Evolutionary conservation across 75 land plant genomes (phyloP), one percentile per base, ranked within the genome.

Genomic region (Adiantum capillusveneris): DNA sequence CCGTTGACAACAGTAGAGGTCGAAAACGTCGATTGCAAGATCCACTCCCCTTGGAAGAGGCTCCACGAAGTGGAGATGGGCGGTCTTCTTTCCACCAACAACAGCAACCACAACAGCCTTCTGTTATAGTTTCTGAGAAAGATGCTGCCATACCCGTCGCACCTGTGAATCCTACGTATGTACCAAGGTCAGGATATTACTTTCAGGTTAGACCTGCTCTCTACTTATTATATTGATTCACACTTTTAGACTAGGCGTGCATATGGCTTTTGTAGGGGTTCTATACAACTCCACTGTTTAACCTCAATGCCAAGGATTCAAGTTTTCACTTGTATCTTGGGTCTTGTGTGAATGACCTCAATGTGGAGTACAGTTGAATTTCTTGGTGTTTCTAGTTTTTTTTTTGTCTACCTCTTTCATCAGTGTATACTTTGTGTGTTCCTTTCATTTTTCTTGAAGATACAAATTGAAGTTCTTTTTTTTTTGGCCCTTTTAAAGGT

Each of bases 1-100:
- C 24, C 17, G 18, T 21, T 12, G 67, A 67, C 11, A 55, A 25
- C 37, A 81, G 72, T 39, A 59, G 52, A 22, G 74, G 64, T 53
- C 75, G 65, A 11, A 60, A 51, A 0, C 68, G 74, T 11, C 68
- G 62, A 18, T 19, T 64, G 37, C 77, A 73, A 55, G 88, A 81
- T 67, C 62, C 70, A 31, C 27, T 67, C 26, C 80, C 80, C 5
- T 68, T 68, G 29, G 83, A 84, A 55, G 48, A 42, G 34, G 12
- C 48, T n/a, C 17, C 44, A 20, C 66, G 36, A 28, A n/a, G n/a
- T n/a, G 25, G 53, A 13, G 17, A 25, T 11, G 36, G 44, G 9
- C 9, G 25, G 11, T 54, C 25, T 19, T 22, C 67, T 46, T 34
- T 34, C 37, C 3, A 34, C 9, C 37, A 34, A 34, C 37, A 34